Base-by-base conservation (phyloP, 78 protist genomes). In the Bigelowiella natans region DNA sequence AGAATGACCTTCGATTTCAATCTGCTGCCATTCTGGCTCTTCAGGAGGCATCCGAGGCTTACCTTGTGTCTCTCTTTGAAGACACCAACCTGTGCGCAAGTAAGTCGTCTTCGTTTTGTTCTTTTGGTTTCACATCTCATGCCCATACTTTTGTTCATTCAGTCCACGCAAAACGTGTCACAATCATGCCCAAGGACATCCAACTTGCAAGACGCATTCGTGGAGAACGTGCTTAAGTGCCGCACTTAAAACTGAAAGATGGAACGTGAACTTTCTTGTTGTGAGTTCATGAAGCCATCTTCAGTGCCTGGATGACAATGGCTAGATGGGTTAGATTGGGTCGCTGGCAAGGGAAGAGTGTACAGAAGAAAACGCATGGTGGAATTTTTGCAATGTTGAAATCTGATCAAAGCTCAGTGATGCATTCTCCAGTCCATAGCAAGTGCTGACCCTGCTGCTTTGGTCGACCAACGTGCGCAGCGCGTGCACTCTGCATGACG, bases 21-120 rank as follows among this genome's bases (percentile, higher is more conserved):
- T 39, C 94, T 29, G 85, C 95, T 38, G 98, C 98, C 89, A 90
- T 97, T 63, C 91, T 85, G 88, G 98, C 98, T n/a, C 95, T 97
- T 39, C 98, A 97, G 92, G 98, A 95, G 88, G 97, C 97, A 86
- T 94, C 98, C 18, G 98, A 97, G 88, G 94, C 96, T 31, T 96
- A 95, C 96, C 91, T 97, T 86, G 96, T 96, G 85, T 95, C 96
- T 88, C 93, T 97, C 30, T 95, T 96, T 82, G 98, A 96, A 83
- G 98, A 97, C 91, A 91, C 97, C 92, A 89, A 89, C 91, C 85
- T 89, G 82, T 89, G 91, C 40, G 91, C 91, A 89, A 87, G 89
- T 2, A 97, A 31, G 97, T 95, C 30, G 95, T 96, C 51, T 92
- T 96, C 92, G 93, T 97, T 95, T 95, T 96, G 98, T 95, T 87